Evolutionary conservation across 805 yeast genomes (phyloP).

Genomic region (Yamadazyma philogaea): DNA sequence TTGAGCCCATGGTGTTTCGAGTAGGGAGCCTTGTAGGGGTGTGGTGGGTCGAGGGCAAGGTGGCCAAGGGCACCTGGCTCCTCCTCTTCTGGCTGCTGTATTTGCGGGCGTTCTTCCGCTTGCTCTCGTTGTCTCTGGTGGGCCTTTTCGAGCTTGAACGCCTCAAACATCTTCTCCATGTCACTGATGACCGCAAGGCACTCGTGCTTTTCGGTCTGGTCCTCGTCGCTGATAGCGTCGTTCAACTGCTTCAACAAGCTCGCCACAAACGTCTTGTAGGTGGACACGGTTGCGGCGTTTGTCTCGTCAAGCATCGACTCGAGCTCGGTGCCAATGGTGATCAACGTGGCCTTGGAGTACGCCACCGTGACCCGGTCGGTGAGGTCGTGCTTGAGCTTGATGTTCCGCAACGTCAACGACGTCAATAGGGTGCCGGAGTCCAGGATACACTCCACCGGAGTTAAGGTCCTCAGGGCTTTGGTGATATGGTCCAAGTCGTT

Average conservation of each 20-base stretch:
- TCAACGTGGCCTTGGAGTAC: conserved; percentile 63
- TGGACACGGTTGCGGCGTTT: conserved; percentile 23
- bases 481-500: conserved; percentile 48
- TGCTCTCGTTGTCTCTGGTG: conserved; percentile 6
- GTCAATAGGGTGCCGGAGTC: conserved; percentile 53
- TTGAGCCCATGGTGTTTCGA: not conserved
- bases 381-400: conserved; percentile 49
- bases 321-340: conserved; percentile 62
- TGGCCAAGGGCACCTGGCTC: not conserved
- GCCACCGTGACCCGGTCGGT: conserved; percentile 53
- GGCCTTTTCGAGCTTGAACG: conserved; percentile 34
- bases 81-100: no score
- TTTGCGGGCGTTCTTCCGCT: not conserved
- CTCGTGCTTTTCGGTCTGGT: conserved; percentile 58
- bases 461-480: conserved; percentile 35
- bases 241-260: conserved; percentile 58
- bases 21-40: not conserved
- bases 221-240: conserved; percentile 49
- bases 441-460: conserved; percentile 47
- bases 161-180: conserved; percentile 71
- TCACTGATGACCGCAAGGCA: conserved; percentile 65
- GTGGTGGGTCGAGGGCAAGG: conserved; percentile 3
- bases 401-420: conserved; percentile 41
- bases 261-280: conserved; percentile 59
- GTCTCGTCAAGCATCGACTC: conserved; percentile 45